Base-by-base conservation (phyloP, 2,329 filamentous ascomycete species). In the Colletotrichum trifolii region DNA sequence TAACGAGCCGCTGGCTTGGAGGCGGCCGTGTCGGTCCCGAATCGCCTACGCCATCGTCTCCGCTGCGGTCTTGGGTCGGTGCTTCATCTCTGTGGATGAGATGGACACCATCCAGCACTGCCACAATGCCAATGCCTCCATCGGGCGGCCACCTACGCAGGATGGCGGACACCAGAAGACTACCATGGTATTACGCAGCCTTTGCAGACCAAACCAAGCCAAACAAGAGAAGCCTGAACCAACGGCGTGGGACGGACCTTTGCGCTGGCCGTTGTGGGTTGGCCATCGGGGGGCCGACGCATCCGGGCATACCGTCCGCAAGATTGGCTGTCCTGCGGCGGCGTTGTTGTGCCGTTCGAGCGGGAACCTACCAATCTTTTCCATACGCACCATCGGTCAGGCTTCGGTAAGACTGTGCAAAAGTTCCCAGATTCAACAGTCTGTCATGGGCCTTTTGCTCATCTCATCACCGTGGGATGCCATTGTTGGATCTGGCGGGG, bases 111-210 rank as follows among this genome's bases (percentile, higher is more conserved):
- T 17, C 12, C 60, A 65, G 62, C 62, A 65, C 62, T 61, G 62
- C 62, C 62, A 25, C 62, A 65, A 47, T 52, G 62, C 39, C 46
- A 65, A 56, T 62, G 46, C 57, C 38, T 62, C 52, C 47, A 52
- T 62, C 62, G 47, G 62, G 50, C 48, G 50, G 45, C 50, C 62
- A 42, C 52, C 50, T 17, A 42, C 38, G 47, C 60, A 52, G 47
- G 46, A 55, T 35, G 45, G 38, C 25, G 45, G 43, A 15, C 13
- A n/a, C 42, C 42, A 43, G 11, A 8, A 15, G 13, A 43, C 34
- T 59, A 35, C 40, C 17, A 43, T 39, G 54, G 33, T 38, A 40
- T 42, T 25, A 25, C 25, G 25, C 25, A 25, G 25, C 4, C 25
- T 25, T 25, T 25, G 25, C 25, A 25, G 4, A 25, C 25, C 4